Evolutionary conservation across 495 filamentous ascomycete genomes (phyloP), one percentile per base, ranked within the genome.

Genomic region (Margaritispora aquatica): DNA sequence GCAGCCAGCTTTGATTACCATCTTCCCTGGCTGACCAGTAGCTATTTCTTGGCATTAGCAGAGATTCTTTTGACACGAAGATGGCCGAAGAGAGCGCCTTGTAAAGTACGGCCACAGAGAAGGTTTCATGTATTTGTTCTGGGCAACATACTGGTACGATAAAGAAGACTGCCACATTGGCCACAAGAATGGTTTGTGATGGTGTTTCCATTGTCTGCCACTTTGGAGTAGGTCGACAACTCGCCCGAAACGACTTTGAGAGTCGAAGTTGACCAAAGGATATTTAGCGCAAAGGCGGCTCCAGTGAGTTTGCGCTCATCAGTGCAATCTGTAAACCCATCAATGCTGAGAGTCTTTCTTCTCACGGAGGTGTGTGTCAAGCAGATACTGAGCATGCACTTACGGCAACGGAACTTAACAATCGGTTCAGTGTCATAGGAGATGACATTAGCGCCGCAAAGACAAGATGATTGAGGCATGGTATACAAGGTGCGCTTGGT

Each of bases 251-350:
- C 10, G 44, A 56, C 22, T 1, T 31, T 59, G 11, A 54, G 55
- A 17, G 23, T 20, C 13, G 38, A 38, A 27, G 41, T 31, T 9
- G 55, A 34, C 20, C 36, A 26, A 26, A 63, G 38, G n/a, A 63
- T 63, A 41, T 63, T 63, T 19, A 63, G 29, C 15, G 61, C 61
- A 24, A 63, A 63, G n/a, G 50, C 61, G 0, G 51, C 61, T n/a
- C 61, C 61, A 5, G 61, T 63, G 13, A 63, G 61, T 38, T 63
- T 63, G 17, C 51, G 55, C 47, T 63, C 61, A 44, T 63, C 61
- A 27, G 46, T 48, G 38, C 61, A 63, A 44, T 63, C 38, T 44
- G 15, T 34, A 44, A 44, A n/a, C 3, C 3, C 3, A 15, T 44
- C 15, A 44, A 17, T 44, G 38, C 11, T n/a, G 17, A 46, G 55